Evolutionary conservation across 2,329 filamentous ascomycete genomes (phyloP).

Genomic region (Microsporum audouinii): DNA sequence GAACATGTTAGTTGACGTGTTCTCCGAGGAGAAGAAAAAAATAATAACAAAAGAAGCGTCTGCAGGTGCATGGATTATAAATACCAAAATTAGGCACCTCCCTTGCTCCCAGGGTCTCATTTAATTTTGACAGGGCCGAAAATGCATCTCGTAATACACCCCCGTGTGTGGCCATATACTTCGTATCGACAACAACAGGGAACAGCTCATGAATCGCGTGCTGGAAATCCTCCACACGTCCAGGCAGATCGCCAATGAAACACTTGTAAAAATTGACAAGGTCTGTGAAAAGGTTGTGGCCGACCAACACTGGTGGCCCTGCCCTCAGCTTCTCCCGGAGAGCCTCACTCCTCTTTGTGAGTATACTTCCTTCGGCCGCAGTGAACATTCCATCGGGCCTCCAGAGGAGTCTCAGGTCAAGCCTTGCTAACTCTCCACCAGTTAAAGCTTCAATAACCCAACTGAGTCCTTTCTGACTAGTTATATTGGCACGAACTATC

Average conservation of each 20-base stretch:
- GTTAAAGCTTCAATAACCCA: slow-evolving; percentile 39
- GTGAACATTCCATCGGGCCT: slow-evolving; percentile 3
- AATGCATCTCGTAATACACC: slow-evolving; percentile 25
- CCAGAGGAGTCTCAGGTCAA: slow-evolving; percentile 26
- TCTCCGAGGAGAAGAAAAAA: not conserved
- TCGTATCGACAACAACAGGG: slow-evolving; percentile 50
- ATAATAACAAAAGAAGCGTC: no score
- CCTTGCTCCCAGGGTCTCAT: slow-evolving; percentile 17
- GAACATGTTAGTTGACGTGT: not conserved
- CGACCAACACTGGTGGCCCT: slow-evolving; percentile 44
- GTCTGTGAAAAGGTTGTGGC: slow-evolving; percentile 54
- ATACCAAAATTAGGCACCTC: slow-evolving; percentile 24
- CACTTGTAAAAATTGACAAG: slow-evolving; percentile 50
- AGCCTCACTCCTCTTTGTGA: slow-evolving; percentile 18
- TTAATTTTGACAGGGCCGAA: slow-evolving; percentile 7
- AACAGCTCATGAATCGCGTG: slow-evolving; percentile 42
- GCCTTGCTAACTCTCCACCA: slow-evolving; percentile 30
- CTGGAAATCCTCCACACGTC: slow-evolving; percentile 45
- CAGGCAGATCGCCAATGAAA: slow-evolving; percentile 49
- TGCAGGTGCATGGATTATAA: slow-evolving; percentile 3
- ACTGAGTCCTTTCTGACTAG: slow-evolving; percentile 32
- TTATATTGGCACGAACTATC: slow-evolving; percentile 20
- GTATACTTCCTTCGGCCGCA: slow-evolving; percentile 14
- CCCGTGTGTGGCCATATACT: slow-evolving; percentile 50
- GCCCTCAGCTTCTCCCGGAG: slow-evolving; percentile 32